Conservation (phyloP, 306 rosid genomes). For the Malus sieversii region DNA sequence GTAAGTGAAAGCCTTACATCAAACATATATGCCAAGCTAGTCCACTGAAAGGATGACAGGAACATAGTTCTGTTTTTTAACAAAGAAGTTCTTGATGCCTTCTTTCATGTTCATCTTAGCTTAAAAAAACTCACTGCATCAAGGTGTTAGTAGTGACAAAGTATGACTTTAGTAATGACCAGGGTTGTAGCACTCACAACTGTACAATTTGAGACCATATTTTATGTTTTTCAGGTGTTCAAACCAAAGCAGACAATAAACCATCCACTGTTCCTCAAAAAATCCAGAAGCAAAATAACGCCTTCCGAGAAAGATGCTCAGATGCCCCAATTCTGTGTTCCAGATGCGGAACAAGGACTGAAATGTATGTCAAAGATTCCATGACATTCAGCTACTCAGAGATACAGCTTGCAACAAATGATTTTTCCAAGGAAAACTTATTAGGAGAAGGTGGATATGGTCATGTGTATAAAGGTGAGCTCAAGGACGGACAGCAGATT, state of each 20-base stretch:
- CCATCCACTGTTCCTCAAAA: slow-evolving; percentile 27
- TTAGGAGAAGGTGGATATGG: slow-evolving; percentile 93
- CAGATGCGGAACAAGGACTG: slow-evolving; percentile 61
- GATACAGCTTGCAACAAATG: slow-evolving; percentile 52
- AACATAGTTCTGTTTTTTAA: not conserved
- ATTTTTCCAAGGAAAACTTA: slow-evolving; percentile 62
- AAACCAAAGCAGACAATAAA: slow-evolving; percentile 23
- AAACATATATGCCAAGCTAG: not conserved
- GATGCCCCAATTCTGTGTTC: slow-evolving; percentile 64
- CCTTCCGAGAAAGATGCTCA: slow-evolving; percentile 29
- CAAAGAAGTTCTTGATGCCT: not conserved
- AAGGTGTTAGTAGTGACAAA: not conserved
- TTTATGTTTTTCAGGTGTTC: slow-evolving; percentile 25
- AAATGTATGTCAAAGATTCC: slow-evolving; percentile 48
- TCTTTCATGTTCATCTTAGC: not conserved
- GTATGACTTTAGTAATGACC: not conserved
- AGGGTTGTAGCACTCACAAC: not conserved
- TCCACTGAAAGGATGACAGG: not conserved
- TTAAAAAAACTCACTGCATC: not conserved
- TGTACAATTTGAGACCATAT: not conserved
- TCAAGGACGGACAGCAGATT: slow-evolving; percentile 65
- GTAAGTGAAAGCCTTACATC: not conserved
- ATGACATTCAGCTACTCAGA: slow-evolving; percentile 49
- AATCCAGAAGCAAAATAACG: slow-evolving; percentile 25
- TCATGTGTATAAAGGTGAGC: slow-evolving; percentile 60